Evolutionary conservation across 352 stramenopile genomes (phyloP), one percentile per base, ranked within the genome.

Genomic region (Phytopythium oedochilum): DNA sequence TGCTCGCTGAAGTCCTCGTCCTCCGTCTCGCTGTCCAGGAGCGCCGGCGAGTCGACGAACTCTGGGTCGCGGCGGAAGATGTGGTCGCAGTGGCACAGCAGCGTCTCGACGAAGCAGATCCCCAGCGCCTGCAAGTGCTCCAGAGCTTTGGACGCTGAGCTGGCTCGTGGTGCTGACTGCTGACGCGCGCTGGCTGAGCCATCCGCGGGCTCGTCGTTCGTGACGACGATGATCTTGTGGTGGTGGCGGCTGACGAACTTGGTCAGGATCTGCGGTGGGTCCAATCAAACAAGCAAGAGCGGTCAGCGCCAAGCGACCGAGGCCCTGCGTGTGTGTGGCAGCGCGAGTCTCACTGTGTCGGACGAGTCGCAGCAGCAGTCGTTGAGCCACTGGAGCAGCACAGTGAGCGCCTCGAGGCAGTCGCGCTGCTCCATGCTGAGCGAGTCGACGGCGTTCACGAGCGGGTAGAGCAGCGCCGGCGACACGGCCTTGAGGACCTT

Each of bases 381-480:
- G 0, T 61, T 51, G 32, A 88, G 58, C 64, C 64, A 78, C 51
- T 73, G 62, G 59, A 82, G 75, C 32, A 89, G 58, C 50, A 65
- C 75, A 17, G 76, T 74, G 38, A 89, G 70, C 17, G 79, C 76
- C 53, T 89, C 79, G 22, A 89, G 75, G 53, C 79, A 89, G 43
- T 89, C 79, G 17, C 79, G 76, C 57, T 87, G 74, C 55, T 89
- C 79, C 47, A 85, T 80, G 26, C 60, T 75, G 48, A 86, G 73
- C 31, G 76, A 75, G 46, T 89, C 79, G 42, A 89, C 73, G 44
- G 79, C 79, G 60, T 86, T 85, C 55, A 89, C 74, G 25, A 89
- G 68, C 55, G 76, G 79, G 34, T 89, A 89, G 31, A 89, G 36
- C 38, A 88, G 61, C 10, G 72, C 53, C 38, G 64, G 49, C 34